phyloP scores from a whole-genome alignment of 768 basidiomycete genomes.

The Termitomyces sp. region DNA sequence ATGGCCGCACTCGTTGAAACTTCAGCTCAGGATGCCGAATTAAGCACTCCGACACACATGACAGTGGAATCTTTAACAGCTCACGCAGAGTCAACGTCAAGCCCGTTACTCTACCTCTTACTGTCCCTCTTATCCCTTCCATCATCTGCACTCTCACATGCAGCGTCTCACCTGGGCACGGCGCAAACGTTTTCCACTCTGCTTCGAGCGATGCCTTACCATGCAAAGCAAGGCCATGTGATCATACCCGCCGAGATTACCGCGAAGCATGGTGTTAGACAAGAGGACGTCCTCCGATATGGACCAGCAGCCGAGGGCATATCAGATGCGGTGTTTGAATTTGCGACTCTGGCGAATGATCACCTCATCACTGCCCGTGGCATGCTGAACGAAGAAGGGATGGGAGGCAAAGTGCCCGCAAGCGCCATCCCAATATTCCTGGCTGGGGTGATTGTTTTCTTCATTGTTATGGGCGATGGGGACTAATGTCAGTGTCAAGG shows the following conservation, averaged over 20 bases:
- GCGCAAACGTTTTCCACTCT: constrained; percentile 69
- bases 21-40: constrained; percentile 52
- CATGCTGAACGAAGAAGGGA: constrained; percentile 51
- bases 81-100: constrained; percentile 78
- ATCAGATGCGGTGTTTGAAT: constrained; percentile 77
- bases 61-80: constrained; percentile 64
- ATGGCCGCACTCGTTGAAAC: constrained; percentile 13
- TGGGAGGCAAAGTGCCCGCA: constrained; percentile 46
- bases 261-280: constrained; percentile 68
- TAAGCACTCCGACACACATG: constrained; percentile 58
- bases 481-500: constrained; percentile 34
- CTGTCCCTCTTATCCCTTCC: constrained; percentile 59
- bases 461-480: constrained; percentile 3
- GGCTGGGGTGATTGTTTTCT: constrained; percentile 50
- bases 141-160: constrained; percentile 60
- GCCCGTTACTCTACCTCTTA: constrained; percentile 71
- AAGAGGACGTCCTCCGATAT: constrained; percentile 71
- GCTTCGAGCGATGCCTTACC: constrained; percentile 73
- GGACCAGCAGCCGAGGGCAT: constrained; percentile 54
- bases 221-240: constrained; percentile 65
- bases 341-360: constrained; percentile 78
- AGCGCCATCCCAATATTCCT: constrained; percentile 70
- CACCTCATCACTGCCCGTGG: constrained; percentile 70
- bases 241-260: constrained; percentile 81
- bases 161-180: constrained; percentile 76